Evolutionary conservation across 202 grass and related monocot genomes (phyloP).

Genomic region (Elaeis oleifera): DNA sequence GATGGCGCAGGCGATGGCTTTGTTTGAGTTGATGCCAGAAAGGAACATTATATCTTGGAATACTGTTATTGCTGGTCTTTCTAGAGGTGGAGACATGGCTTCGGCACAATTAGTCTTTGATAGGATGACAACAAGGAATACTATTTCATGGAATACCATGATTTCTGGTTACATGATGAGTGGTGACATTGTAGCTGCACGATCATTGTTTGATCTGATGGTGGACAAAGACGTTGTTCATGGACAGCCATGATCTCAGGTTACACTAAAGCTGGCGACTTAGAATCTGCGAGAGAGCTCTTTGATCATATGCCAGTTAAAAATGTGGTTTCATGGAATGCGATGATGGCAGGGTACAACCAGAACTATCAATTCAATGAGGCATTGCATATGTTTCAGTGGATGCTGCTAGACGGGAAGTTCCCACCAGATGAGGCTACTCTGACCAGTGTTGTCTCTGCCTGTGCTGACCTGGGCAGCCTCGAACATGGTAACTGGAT

Average conservation of each 20-base stretch:
- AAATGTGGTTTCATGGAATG: slow-evolving; percentile 46
- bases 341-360: slow-evolving; percentile 46
- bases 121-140: slow-evolving; percentile 27
- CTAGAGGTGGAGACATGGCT: slow-evolving; percentile 25
- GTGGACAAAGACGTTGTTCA: slow-evolving; percentile 39
- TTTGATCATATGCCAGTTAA: slow-evolving; percentile 46
- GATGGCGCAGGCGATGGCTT: slow-evolving; percentile 4
- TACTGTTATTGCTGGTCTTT: slow-evolving; percentile 23
- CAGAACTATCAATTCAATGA: slow-evolving; percentile 41
- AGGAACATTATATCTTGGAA: slow-evolving; percentile 44
- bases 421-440: slow-evolving; percentile 41
- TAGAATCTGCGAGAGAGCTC: slow-evolving; percentile 27
- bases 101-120: slow-evolving; percentile 26
- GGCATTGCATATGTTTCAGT: slow-evolving; percentile 34
- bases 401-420: slow-evolving; percentile 33
- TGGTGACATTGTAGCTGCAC: slow-evolving; percentile 12
- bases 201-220: slow-evolving; percentile 28
- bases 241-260: slow-evolving; percentile 49
- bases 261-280: slow-evolving; percentile 33
- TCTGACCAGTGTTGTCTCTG: slow-evolving; percentile 32
- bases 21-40: slow-evolving; percentile 38
- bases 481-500: slow-evolving; percentile 44
- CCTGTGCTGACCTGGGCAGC: slow-evolving; percentile 38
- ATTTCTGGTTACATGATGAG: slow-evolving; percentile 31
- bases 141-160: slow-evolving; percentile 44